Evolutionary conservation across 306 rosid genomes (phyloP).

Genomic region (Amphicarpaea edgeworthii): DNA sequence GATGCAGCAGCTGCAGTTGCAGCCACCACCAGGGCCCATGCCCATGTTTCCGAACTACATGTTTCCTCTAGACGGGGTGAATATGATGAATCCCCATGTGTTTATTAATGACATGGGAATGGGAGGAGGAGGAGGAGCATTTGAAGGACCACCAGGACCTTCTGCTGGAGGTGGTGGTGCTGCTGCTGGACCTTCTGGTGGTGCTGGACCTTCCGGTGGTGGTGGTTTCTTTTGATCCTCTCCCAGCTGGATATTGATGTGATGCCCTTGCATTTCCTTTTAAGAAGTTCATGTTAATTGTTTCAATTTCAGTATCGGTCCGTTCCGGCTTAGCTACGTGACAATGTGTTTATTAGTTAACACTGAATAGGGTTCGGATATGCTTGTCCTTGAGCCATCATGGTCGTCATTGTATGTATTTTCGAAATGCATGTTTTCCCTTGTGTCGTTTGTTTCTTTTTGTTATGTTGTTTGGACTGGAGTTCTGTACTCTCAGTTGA

Average conservation of each 20-base stretch:
- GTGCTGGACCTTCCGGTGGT: not conserved
- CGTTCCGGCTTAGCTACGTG: not conserved
- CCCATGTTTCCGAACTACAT: not conserved
- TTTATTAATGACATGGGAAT: conserved; percentile 27
- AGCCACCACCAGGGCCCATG: not conserved
- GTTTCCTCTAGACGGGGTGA: too few species aligned
- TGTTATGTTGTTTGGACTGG: not conserved
- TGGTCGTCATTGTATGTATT: too few species aligned
- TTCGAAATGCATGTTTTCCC: too few species aligned
- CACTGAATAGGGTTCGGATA: not conserved
- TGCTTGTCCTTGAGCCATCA: too few species aligned
- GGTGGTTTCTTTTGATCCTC: conserved; percentile 32
- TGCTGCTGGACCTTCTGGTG: too few species aligned
- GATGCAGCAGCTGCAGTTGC: too few species aligned
- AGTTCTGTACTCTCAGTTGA: not conserved
- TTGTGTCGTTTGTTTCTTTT: not conserved
- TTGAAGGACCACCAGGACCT: conserved; percentile 6
- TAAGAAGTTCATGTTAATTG: not conserved
- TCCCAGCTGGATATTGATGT: conserved; percentile 17
- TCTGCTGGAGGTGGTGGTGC: not conserved
- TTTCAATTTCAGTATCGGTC: not conserved
- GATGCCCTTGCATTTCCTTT: conserved; percentile 18
- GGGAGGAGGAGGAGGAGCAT: conserved; percentile 24
- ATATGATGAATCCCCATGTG: not conserved
- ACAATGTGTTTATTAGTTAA: too few species aligned